Evolutionary conservation across 164 flowering plant genomes (phyloP), one percentile per base, ranked within the genome.

Genomic region (Sedum album): DNA sequence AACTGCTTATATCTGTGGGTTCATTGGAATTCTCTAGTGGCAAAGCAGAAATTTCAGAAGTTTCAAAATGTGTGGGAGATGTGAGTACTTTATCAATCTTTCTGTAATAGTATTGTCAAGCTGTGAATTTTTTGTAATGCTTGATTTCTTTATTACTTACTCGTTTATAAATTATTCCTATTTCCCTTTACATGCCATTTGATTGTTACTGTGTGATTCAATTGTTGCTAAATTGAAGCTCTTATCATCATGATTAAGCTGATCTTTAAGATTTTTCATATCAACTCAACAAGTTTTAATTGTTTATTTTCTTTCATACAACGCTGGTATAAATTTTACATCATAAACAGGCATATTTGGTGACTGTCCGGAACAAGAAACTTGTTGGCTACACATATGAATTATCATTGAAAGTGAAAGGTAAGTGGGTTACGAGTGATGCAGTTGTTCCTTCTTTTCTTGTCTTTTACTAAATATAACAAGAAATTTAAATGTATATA

Each of bases 281-380:
- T n/a, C n/a, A n/a, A n/a, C n/a, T n/a, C n/a, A n/a, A n/a, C n/a
- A n/a, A n/a, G n/a, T n/a, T n/a, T n/a, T n/a, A n/a, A n/a, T n/a
- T n/a, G n/a, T n/a, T n/a, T n/a, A n/a, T n/a, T n/a, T n/a, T n/a
- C n/a, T n/a, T n/a, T n/a, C n/a, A n/a, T n/a, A n/a, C n/a, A n/a
- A n/a, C n/a, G n/a, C n/a, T n/a, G n/a, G n/a, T n/a, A n/a, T n/a
- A n/a, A 36, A 31, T 42, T 33, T 38, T 41, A 7, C 57, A 69
- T 53, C 72, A 21, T 73, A 76, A 69, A 65, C 87, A 93, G 98
- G 98, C 98, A 65, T 88, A 84, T 68, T 78, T 91, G 84, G 90
- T 93, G 71, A 93, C 86, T 39, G 97, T 91, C 21, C 80, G 98
- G 21, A 93, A 88, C 81, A 93, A 91, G 79, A 93, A 93, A 75